Percentiles rank a stretch among this genome's conserved stretches.
Conservation (phyloP, 2,329 filamentous ascomycete genomes). For the Xylariomycetidae sp. region DNA sequence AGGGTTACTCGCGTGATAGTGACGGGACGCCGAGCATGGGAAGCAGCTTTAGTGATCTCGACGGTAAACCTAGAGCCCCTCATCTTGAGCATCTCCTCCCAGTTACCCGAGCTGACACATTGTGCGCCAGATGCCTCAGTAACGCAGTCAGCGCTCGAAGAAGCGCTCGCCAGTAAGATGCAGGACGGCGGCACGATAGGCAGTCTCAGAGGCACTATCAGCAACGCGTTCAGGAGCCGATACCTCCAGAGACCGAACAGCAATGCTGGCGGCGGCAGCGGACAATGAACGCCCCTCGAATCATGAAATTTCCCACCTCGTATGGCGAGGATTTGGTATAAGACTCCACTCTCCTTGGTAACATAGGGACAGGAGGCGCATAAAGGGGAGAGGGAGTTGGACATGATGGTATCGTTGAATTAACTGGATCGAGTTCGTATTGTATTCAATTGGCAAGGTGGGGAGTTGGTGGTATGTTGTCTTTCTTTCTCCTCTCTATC, state of each 20-base stretch:
- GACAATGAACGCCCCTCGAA: too few species aligned
- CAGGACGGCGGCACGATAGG: conserved; percentile 53
- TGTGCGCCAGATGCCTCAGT: conserved; percentile 64
- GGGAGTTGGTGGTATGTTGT: background rate
- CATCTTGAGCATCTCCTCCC: conserved; percentile 1
- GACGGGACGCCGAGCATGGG: conserved; percentile 77
- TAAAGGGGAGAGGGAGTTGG: too few species aligned
- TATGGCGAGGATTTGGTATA: too few species aligned
- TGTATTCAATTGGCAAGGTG: too few species aligned
- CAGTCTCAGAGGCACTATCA: conserved; percentile 64
- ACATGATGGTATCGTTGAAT: too few species aligned
- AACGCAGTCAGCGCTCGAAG: conserved; percentile 75
- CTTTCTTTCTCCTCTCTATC: background rate
- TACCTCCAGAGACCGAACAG: conserved; percentile 36
- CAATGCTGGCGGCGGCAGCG: too few species aligned
- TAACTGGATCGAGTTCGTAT: too few species aligned
- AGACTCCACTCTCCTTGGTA: too few species aligned
- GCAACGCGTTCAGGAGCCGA: conserved; percentile 60
- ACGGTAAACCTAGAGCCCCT: conserved; percentile 46
- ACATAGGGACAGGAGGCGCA: too few species aligned
- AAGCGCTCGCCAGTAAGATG: conserved; percentile 70
- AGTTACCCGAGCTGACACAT: conserved; percentile 7
- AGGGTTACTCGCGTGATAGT: conserved; percentile 55
- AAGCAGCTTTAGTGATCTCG: conserved; percentile 81
- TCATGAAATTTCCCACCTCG: too few species aligned